These are phyloP conservation scores for Aspergillus neotritici DNA, from an alignment of 2,329 filamentous ascomycete genomes.

Conservation along the genomic window DNA sequence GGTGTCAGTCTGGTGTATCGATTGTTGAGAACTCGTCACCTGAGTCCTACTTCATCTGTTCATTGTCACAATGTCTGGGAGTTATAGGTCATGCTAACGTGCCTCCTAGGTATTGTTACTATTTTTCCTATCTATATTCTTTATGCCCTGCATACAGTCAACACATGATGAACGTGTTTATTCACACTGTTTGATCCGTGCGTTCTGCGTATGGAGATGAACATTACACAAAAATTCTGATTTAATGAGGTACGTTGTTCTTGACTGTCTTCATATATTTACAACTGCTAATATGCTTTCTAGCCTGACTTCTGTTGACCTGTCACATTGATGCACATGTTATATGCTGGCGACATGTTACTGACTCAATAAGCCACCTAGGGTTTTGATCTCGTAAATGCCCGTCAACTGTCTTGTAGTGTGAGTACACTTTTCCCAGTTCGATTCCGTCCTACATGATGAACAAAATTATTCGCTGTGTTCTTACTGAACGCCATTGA, in stretches of 20 bases:
- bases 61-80: conserved; percentile 13
- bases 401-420: conserved; percentile 4
- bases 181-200: conserved; percentile 65
- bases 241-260: conserved; percentile 57
- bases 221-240: conserved; percentile 63
- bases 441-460: conserved; percentile 42
- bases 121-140: conserved; percentile 11
- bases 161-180: conserved; percentile 59
- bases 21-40: conserved; percentile 67
- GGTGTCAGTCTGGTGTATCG: conserved; percentile 48
- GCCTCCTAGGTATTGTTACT: conserved; percentile 23
- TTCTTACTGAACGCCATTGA: conserved; percentile 59
- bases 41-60: conserved; percentile 42
- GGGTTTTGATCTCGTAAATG: conserved; percentile 8
- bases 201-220: conserved; percentile 52
- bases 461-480: conserved; percentile 58
- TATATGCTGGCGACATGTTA: conserved; percentile 18
- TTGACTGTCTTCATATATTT: not conserved
- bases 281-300: conserved; percentile 29
- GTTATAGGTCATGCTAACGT: conserved; percentile 17
- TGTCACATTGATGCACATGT: conserved; percentile 22
- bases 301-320: conserved; percentile 41
- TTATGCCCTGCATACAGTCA: conserved; percentile 22
- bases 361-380: conserved; percentile 23
- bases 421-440: conserved; percentile 18